Evolutionary conservation across 805 yeast species (phyloP).

Genomic region (Candida verbasci): DNA sequence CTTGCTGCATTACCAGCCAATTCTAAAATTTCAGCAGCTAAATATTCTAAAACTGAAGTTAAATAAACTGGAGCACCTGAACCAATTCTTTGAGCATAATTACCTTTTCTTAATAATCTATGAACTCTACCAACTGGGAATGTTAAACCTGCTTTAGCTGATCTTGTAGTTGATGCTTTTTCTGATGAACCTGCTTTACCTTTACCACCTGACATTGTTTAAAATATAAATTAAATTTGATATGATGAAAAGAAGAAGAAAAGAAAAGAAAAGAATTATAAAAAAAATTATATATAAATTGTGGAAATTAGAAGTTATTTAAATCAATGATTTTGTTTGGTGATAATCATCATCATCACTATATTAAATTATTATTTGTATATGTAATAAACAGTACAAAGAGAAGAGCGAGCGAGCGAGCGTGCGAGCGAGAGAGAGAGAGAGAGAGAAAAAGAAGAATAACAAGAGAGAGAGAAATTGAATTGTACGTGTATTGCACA

Average conservation of each 20-base stretch:
- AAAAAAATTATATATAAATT: neutral
- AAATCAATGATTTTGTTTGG: neutral
- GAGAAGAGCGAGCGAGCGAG: neutral
- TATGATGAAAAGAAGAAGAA: slow-evolving; percentile 1
- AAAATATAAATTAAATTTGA: slow-evolving; percentile 2
- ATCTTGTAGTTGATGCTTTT: slow-evolving; percentile 47
- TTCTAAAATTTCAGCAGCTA: slow-evolving; percentile 48
- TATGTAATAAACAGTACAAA: too few relatives aligned
- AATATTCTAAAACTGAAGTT: slow-evolving; percentile 47
- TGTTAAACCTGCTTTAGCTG: slow-evolving; percentile 47
- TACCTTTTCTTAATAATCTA: slow-evolving; percentile 48
- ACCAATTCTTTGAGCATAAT: slow-evolving; percentile 50
- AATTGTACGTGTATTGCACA: neutral
- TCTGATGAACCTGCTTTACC: slow-evolving; percentile 45
- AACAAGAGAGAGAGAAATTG: neutral
- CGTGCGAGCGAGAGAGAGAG: neutral
- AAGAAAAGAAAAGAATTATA: neutral
- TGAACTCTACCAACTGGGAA: slow-evolving; percentile 51
- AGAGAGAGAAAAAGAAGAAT: neutral
- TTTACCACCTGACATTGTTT: slow-evolving; percentile 32
- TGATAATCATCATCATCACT: neutral
- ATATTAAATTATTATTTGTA: too few relatives aligned
- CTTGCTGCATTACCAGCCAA: slow-evolving; percentile 52
- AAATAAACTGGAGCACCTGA: slow-evolving; percentile 51
- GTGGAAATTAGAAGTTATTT: too few relatives aligned